phyloP scores from a whole-genome alignment of 352 stramenopile genomes.

The Phytophthora lateralis region DNA sequence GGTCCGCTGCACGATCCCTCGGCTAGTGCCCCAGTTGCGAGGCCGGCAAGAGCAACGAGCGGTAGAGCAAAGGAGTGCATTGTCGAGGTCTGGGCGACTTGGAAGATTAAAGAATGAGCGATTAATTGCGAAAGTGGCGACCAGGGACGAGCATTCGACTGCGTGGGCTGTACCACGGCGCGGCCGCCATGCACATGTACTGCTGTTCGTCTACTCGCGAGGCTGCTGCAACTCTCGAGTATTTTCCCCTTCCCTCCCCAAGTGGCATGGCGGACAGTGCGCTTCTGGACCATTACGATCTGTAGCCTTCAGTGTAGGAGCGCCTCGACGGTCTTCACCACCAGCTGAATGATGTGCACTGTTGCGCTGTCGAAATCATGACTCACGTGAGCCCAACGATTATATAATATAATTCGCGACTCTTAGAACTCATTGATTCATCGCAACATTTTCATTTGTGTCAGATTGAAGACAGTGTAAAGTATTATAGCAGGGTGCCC shows the following conservation, averaged over 20 bases:
- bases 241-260: constrained; percentile 22
- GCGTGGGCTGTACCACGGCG: too few relatives aligned
- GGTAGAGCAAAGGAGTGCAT: constrained; percentile 25
- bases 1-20: constrained; percentile 16
- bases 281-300: constrained; percentile 1
- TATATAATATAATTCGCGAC: neutral
- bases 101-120: constrained; percentile 18
- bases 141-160: too few relatives aligned
- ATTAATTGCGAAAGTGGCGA: too few relatives aligned
- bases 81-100: constrained; percentile 10
- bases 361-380: neutral
- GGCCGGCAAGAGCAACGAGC: constrained; percentile 21
- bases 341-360: constrained; percentile 8
- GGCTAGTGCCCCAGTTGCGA: constrained; percentile 15
- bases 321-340: neutral
- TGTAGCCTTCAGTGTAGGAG: neutral
- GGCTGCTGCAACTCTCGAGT: constrained; percentile 13
- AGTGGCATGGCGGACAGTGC: constrained; percentile 21
- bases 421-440: too few relatives aligned
- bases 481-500: too few relatives aligned
- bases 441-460: too few relatives aligned
- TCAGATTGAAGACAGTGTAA: too few relatives aligned
- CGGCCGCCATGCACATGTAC: too few relatives aligned
- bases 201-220: constrained; percentile 16
- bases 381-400: neutral